These are phyloP conservation scores for Populus trichocarpa DNA, from an alignment of 441 rosid species.

Conservation along the genomic window DNA sequence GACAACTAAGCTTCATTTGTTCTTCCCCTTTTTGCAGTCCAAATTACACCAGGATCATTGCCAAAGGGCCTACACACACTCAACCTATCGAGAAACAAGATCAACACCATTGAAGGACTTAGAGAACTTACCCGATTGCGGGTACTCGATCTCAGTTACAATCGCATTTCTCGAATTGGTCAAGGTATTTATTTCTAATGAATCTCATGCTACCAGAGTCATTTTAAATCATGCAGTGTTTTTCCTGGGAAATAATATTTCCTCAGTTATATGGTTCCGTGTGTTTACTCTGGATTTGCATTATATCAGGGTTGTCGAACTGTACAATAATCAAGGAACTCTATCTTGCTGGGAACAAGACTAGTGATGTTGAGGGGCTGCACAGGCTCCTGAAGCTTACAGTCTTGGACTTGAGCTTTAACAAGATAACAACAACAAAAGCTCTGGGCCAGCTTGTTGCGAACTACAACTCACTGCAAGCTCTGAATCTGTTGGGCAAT, in stretches of 20 bases:
- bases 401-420: constrained; percentile 85
- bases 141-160: constrained; percentile 84
- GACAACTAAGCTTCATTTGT: background rate
- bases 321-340: constrained; percentile 87
- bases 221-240: background rate
- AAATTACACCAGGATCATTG: constrained; percentile 62
- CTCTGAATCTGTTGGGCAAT: constrained; percentile 80
- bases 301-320: constrained; percentile 67
- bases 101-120: constrained; percentile 74
- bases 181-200: constrained; percentile 50
- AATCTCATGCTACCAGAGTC: background rate
- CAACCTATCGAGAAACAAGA: constrained; percentile 83
- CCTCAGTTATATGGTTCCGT: constrained; percentile 1
- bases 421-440: constrained; percentile 83
- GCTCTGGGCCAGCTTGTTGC: constrained; percentile 91
- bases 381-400: constrained; percentile 87
- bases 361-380: constrained; percentile 80
- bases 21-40: constrained; percentile 46
- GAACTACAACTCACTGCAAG: constrained; percentile 80
- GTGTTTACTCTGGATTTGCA: constrained; percentile 6
- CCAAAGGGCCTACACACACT: constrained; percentile 86
- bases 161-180: constrained; percentile 83
- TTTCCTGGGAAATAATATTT: background rate
- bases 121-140: constrained; percentile 79
- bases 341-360: constrained; percentile 86